phyloP scores from a whole-genome alignment of 495 filamentous ascomycete genomes.

The Amorphotheca resinae region DNA sequence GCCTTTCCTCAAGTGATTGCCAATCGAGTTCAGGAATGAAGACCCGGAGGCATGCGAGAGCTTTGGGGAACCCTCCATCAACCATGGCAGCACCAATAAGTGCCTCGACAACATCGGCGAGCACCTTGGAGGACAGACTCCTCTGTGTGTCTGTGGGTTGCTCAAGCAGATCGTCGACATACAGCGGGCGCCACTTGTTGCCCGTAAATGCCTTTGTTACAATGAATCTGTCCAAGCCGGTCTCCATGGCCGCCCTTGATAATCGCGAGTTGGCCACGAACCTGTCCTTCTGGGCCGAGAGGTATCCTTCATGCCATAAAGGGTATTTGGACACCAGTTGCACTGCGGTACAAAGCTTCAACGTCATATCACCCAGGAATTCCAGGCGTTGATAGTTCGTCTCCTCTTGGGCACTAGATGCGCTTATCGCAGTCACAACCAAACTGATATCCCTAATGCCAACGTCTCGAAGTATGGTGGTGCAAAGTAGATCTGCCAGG shows the following conservation, averaged over 20 bases:
- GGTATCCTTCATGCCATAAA: conserved; percentile 65
- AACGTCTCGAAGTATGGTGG: conserved; percentile 44
- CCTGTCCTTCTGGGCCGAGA: conserved; percentile 54
- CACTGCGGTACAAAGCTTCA: conserved; percentile 65
- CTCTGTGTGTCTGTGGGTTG: conserved; percentile 15
- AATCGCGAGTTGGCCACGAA: conserved; percentile 64
- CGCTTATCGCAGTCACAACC: conserved; percentile 60
- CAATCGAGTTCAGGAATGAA: conserved; percentile 56
- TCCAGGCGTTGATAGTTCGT: conserved; percentile 79
- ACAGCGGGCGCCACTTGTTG: conserved; percentile 56
- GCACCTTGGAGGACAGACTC: conserved; percentile 57
- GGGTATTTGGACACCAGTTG: conserved; percentile 54
- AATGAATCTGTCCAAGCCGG: conserved; percentile 63
- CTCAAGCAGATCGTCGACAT: conserved; percentile 40
- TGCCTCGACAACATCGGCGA: conserved; percentile 85
- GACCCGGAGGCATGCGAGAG: conserved; percentile 47
- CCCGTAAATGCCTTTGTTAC: conserved; percentile 54
- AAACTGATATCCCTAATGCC: conserved; percentile 41
- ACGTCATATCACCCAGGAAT: conserved; percentile 74
- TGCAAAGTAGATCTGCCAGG: conserved; percentile 49
- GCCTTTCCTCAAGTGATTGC: conserved; percentile 26
- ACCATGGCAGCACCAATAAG: conserved; percentile 69
- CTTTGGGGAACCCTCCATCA: conserved; percentile 54
- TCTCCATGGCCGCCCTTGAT: conserved; percentile 45
- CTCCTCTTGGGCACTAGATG: conserved; percentile 45